phyloP scores from a whole-genome alignment of 73 alveolate genomes.

The Paramecium biaurelia region DNA sequence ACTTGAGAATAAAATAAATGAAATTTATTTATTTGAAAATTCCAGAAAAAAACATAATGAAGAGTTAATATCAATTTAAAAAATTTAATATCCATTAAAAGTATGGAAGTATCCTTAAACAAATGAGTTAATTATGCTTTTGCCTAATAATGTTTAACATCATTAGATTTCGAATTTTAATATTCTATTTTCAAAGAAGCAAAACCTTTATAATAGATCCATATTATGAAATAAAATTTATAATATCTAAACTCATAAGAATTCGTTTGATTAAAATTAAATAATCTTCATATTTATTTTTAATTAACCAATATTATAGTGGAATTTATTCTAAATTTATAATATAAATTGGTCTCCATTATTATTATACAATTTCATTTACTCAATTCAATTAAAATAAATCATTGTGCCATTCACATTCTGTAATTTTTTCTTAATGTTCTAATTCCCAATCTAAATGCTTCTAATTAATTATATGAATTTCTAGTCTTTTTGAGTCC shows the following conservation, averaged over 20 bases:
- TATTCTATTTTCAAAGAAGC: background rate
- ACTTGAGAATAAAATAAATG: background rate
- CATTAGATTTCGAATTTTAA: background rate
- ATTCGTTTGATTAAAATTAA: background rate
- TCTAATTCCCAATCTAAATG: constrained; percentile 16
- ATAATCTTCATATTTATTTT: background rate
- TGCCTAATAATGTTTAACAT: background rate
- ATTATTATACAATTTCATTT: background rate
- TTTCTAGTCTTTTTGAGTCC: background rate
- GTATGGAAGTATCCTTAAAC: background rate
- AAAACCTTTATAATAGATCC: background rate
- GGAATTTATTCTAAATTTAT: too few relatives aligned
- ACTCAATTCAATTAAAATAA: background rate
- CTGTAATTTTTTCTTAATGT: background rate
- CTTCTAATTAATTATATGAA: background rate
- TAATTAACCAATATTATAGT: too few relatives aligned
- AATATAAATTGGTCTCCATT: background rate
- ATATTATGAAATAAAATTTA: background rate
- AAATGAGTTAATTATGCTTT: background rate
- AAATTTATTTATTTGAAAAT: background rate
- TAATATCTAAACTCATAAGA: background rate
- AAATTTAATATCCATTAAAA: background rate
- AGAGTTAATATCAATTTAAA: background rate
- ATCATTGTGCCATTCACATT: background rate
- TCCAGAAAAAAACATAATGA: background rate